phyloP scores from a whole-genome alignment of 2,329 filamentous ascomycete genomes.

The Alternaria arborescens region DNA sequence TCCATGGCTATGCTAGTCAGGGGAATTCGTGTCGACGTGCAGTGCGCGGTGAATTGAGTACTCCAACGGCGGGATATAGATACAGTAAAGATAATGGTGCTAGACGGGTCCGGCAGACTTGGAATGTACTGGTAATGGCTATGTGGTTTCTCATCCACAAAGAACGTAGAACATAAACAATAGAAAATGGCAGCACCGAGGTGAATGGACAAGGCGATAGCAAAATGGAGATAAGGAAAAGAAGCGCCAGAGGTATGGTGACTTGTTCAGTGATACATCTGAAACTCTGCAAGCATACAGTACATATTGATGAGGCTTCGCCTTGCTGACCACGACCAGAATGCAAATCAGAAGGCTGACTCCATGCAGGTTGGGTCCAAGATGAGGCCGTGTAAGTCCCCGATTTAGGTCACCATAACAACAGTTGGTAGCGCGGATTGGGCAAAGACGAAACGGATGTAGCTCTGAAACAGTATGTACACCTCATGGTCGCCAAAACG shows the following conservation, averaged over 20 bases:
- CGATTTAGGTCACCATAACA: conserved; percentile 21
- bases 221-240: conserved; percentile 16
- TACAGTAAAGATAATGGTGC: neutral
- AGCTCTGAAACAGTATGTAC: conserved; percentile 1
- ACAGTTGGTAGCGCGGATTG: conserved; percentile 9
- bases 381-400: conserved; percentile 30
- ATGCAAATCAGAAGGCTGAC: conserved; percentile 28
- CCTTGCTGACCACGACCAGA: conserved; percentile 12
- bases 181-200: neutral
- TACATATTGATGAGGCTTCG: conserved; percentile 34
- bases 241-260: conserved; percentile 15
- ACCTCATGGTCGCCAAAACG: conserved; percentile 11
- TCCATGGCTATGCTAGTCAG: conserved; percentile 36
- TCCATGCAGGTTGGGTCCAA: conserved; percentile 17
- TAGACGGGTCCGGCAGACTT: neutral
- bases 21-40: conserved; percentile 20
- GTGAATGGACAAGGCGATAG: conserved; percentile 9
- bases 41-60: neutral
- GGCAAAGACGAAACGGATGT: conserved; percentile 10
- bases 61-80: neutral
- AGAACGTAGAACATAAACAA: conserved; percentile 3
- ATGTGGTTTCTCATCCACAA: conserved; percentile 17
- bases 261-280: conserved; percentile 13
- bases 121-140: conserved; percentile 23
- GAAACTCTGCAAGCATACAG: conserved; percentile 27